Evolutionary conservation across 768 basidiomycete species (phyloP), one percentile per base, ranked within the genome.

Genomic region (Serendipita vermifera): DNA sequence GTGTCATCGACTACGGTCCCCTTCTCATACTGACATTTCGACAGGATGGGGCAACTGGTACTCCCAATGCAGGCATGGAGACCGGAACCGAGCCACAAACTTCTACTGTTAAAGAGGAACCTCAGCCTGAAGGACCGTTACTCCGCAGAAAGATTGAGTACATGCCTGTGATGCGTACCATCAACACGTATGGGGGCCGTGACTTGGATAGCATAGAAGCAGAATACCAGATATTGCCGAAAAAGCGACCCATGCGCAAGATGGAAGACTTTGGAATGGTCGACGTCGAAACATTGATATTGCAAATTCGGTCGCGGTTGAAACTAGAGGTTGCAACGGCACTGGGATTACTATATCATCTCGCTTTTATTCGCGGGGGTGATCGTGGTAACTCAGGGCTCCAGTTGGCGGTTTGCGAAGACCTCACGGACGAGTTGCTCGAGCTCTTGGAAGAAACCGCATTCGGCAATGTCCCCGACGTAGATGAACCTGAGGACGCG

Each of bases 251-350:
- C 4, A 67, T 85, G 63, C 77, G 85, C 57, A 79, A 83, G 53
- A 76, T 88, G 60, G 81, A 83, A 64, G 89, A 93, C 55, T 89
- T 92, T 81, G 91, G 89, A 20, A 76, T 74, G 5, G 79, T 94
- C 51, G 93, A 98, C 63, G 82, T 97, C 57, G 92, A 96, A 64
- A 82, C 82, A n/a, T 75, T 99, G 51, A 83, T 82, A n/a, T 83
- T 99, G 84, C 87, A 87, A 29, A 71, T 99, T 36, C 85, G 92
- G 31, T 94, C 87, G 33, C 76, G 93, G 33, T 70, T 97, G 38
- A 76, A 82, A 6, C 75, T 80, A 41, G 94, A 99, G 67, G 71
- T 93, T 55, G 84, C 91, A 3, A 98, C 92, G 66, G 89, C 87
- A 3, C 71, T 99, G 61, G 90, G 91, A 20, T 87, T 88, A 3